These are phyloP conservation scores for Phytophthora ramorum DNA, from an alignment of 352 stramenopile genomes.

Conservation along the genomic window DNA sequence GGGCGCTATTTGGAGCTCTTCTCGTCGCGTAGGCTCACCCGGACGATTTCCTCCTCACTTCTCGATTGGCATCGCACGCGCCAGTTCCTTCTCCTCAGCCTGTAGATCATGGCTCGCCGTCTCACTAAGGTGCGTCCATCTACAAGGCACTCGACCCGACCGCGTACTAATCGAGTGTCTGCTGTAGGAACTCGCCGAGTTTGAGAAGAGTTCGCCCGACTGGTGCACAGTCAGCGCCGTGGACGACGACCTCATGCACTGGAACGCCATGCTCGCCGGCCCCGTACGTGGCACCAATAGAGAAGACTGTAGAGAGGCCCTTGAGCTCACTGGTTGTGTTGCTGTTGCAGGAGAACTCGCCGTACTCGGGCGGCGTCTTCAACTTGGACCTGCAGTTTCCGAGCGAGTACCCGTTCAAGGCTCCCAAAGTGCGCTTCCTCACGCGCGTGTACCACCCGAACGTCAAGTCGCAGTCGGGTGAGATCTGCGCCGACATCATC, in stretches of 20 bases:
- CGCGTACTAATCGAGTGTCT: not conserved
- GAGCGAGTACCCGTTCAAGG: conserved; percentile 96
- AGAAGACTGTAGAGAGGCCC: too few species aligned
- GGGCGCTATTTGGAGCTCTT: conserved; percentile 6
- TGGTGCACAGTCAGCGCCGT: conserved; percentile 90
- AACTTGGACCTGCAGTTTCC: conserved; percentile 96
- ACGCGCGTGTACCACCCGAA: conserved; percentile 98
- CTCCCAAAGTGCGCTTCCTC: conserved; percentile 93
- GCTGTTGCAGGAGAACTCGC: conserved; percentile 77
- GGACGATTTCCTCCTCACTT: conserved; percentile 16
- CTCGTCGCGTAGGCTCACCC: not conserved
- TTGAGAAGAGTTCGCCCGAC: conserved; percentile 90
- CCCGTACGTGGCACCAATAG: conserved; percentile 66
- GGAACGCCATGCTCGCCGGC: conserved; percentile 90
- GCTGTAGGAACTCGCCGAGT: conserved; percentile 83
- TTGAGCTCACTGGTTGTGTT: not conserved
- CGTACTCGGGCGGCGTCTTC: conserved; percentile 92
- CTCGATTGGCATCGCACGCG: conserved; percentile 31
- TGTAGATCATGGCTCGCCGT: conserved; percentile 68
- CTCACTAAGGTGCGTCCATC: conserved; percentile 70
- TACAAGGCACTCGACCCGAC: not conserved
- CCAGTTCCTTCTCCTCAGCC: not conserved
- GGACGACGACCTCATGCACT: conserved; percentile 91
- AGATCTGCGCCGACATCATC: conserved; percentile 97
- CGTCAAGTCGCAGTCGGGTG: conserved; percentile 95